Conservation (phyloP, 1,284 basidiomycete genomes). For the Puccinia novopanici region DNA sequence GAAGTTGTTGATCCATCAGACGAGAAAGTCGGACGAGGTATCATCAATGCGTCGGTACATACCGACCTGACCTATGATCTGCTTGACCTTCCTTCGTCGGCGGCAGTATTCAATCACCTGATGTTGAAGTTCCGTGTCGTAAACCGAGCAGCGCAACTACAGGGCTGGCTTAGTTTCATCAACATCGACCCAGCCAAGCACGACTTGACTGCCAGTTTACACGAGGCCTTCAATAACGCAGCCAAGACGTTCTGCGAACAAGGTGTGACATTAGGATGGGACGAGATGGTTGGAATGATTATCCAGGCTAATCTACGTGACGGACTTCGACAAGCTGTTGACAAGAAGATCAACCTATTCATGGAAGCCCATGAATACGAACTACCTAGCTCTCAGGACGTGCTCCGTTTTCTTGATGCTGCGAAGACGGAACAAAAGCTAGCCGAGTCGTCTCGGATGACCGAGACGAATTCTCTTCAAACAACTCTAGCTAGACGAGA, state of each 20-base stretch:
- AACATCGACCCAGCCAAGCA: not conserved
- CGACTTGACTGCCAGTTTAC: not conserved
- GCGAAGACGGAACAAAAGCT: constrained; percentile 69
- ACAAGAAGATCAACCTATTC: not conserved
- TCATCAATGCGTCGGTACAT: not conserved
- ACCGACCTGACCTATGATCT: not conserved
- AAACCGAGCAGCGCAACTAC: not conserved
- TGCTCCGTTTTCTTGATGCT: too few relatives aligned
- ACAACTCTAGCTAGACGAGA: not conserved
- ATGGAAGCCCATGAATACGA: too few relatives aligned
- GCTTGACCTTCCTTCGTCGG: not conserved
- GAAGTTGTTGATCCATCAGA: not conserved
- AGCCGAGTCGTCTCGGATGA: constrained; percentile 65
- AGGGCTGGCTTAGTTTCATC: not conserved
- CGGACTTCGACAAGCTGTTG: not conserved
- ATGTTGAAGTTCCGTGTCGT: not conserved
- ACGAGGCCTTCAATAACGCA: not conserved
- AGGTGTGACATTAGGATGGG: not conserved
- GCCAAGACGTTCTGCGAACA: not conserved
- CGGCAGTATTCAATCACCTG: not conserved
- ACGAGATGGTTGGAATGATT: not conserved
- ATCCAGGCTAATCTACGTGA: not conserved
- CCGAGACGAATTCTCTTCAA: not conserved
- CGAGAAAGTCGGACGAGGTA: not conserved
- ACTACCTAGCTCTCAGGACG: not conserved